Base-by-base conservation (phyloP, 2,329 filamentous ascomycete species). In the Pseudogymnoascus sp. region DNA sequence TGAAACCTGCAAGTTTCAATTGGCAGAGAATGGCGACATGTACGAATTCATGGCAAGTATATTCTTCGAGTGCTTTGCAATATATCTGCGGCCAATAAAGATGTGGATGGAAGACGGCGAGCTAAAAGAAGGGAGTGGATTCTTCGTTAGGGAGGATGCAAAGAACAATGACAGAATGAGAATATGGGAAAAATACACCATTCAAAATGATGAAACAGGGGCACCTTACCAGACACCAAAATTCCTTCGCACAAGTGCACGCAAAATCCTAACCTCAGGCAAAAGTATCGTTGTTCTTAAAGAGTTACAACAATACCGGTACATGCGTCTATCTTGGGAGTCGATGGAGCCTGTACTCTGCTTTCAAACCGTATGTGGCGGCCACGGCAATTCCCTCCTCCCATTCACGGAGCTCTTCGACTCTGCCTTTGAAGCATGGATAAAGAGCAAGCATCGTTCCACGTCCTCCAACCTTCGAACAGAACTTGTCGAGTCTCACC, bases 241-340 rank as follows among this genome's bases (percentile, higher is more conserved):
- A 2, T 96, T 96, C 64, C 77, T 96, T 3, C 82, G 85, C 37
- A 79, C 85, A 2, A 82, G 85, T 1, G 83, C 83, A 0, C 74
- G 77, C 21, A 88, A 85, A 63, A 90, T 96, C 35, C 92, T 96
- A 67, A 90, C 86, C 1, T 86, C 90, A 1, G 92, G 92, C 0
- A 96, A 96, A 72, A 95, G 88, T 66, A 85, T 94, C 60, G 83
- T 94, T 1, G 87, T 96, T 45, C 74, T 96, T n/a, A 86, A 85
- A 62, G 82, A 86, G 55, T 76, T 96, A 9, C 82, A 84, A 38
- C 77, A 79, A 60, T 77, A 80, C 62, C 70, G 75, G 56, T 66
- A 72, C 56, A 55, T 68, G 66, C 67, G 63, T 60, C 70, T 62
- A 52, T 72, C 65, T 58, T 67, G 59, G 68, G 70, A 60, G 61